Conservation (phyloP, 2,329 filamentous ascomycete species). For the Pestalotiopsis sp. region DNA sequence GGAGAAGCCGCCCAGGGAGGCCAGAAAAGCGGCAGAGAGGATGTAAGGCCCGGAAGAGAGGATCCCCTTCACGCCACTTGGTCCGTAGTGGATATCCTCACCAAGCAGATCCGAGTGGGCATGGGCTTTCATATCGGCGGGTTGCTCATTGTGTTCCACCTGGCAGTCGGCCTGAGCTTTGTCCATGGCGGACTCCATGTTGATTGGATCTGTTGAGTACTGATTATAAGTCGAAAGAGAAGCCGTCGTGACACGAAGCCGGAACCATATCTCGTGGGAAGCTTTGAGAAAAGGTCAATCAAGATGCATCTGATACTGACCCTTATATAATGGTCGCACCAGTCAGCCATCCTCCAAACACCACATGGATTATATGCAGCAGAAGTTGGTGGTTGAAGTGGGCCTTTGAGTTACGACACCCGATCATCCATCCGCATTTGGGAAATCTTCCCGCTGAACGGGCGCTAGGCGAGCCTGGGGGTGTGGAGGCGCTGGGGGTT, state of each 20-base stretch:
- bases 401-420: not conserved
- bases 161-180: not conserved
- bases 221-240: not conserved
- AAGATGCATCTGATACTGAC: not conserved
- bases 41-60: slow-evolving; percentile 33
- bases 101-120: not conserved
- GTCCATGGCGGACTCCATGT: not conserved
- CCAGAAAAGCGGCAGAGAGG: slow-evolving; percentile 44
- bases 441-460: not conserved
- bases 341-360: not conserved
- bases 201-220: not conserved
- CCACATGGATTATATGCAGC: not conserved
- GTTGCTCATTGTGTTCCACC: not conserved
- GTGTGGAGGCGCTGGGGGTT: too few species aligned
- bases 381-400: not conserved
- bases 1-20: slow-evolving; percentile 50
- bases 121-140: not conserved
- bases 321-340: not conserved
- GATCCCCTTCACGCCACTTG: not conserved
- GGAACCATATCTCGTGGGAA: not conserved
- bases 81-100: not conserved
- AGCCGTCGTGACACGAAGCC: not conserved
- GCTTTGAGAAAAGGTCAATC: not conserved
- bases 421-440: not conserved
- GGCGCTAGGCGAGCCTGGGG: not conserved